phyloP scores from a whole-genome alignment of 176 grass and related monocot species.

The Eleusine coracana region DNA sequence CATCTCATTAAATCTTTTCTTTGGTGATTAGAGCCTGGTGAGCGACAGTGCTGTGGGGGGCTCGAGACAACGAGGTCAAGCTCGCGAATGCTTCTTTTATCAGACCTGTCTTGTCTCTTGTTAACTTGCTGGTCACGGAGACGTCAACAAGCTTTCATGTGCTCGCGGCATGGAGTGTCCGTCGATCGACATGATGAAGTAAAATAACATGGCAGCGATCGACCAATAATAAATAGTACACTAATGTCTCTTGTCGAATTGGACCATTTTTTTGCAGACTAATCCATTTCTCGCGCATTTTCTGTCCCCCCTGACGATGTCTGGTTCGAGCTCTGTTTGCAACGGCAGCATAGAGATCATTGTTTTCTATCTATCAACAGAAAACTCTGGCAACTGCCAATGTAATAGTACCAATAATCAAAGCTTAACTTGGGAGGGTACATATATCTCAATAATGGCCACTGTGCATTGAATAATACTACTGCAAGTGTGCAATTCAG shows the following conservation, averaged over 20 bases:
- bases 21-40: constrained; percentile 32
- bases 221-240: neutral
- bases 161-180: neutral
- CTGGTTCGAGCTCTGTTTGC: neutral
- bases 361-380: constrained; percentile 17
- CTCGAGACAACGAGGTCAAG: constrained; percentile 52
- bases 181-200: neutral
- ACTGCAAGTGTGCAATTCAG: neutral
- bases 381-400: constrained; percentile 1
- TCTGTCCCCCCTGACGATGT: neutral
- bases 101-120: constrained; percentile 46
- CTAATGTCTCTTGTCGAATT: neutral
- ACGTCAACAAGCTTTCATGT: neutral
- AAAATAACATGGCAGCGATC: constrained; percentile 22
- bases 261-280: neutral
- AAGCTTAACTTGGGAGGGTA: neutral
- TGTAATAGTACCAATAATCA: neutral
- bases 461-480: neutral
- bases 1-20: neutral
- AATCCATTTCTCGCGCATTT: neutral
- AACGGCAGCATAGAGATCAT: neutral
- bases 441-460: neutral
- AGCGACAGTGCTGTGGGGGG: constrained; percentile 16
- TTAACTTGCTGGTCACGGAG: constrained; percentile 34
- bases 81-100: constrained; percentile 37